Percentiles rank a stretch among this genome's conserved stretches.
phyloP scores from a whole-genome alignment of 2,329 filamentous ascomycete species.

The Hypocreales sp. region DNA sequence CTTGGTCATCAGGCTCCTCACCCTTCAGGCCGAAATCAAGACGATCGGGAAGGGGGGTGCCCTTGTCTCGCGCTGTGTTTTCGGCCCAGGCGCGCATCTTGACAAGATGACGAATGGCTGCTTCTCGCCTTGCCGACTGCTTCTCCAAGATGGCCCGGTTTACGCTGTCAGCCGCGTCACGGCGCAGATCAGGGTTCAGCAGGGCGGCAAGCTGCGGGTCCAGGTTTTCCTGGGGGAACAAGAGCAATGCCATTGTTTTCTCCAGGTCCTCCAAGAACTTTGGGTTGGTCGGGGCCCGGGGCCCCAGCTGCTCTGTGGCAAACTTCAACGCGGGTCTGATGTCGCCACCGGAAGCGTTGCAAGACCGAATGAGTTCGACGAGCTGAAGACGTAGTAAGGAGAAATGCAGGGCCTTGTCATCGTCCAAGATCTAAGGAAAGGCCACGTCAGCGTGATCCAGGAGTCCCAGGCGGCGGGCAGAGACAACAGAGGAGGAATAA shows the following conservation, averaged over 20 bases:
- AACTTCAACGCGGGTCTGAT: conserved; percentile 72
- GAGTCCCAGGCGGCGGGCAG: no score
- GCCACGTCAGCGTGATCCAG: no score
- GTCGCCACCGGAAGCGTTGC: conserved; percentile 52
- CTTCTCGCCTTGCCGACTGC: conserved; percentile 59
- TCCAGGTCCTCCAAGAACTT: conserved; percentile 80
- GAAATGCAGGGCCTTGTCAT: conserved; percentile 73
- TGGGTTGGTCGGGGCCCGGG: conserved; percentile 66
- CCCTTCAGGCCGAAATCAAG: conserved; percentile 21
- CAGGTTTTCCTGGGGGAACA: conserved; percentile 72
- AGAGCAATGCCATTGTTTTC: conserved; percentile 79
- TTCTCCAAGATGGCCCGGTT: conserved; percentile 74
- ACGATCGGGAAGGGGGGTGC: conserved; percentile 14
- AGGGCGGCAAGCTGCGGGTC: conserved; percentile 61
- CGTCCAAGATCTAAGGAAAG: conserved; percentile 88
- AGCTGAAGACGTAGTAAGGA: conserved; percentile 78
- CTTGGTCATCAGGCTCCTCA: conserved; percentile 16
- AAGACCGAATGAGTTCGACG: conserved; percentile 77
- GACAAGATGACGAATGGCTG: conserved; percentile 68
- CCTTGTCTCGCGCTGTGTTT: conserved; percentile 30
- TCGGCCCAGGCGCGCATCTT: conserved; percentile 80
- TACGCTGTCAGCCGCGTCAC: conserved; percentile 71
- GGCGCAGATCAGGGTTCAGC: conserved; percentile 63
- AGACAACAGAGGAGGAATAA: no score
- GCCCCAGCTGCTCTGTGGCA: conserved; percentile 73